A percentile compares a stretch with the other conserved stretches of the same genome.
Conservation (phyloP, 1,139 yeast species). For the Suhomyces maxii region DNA sequence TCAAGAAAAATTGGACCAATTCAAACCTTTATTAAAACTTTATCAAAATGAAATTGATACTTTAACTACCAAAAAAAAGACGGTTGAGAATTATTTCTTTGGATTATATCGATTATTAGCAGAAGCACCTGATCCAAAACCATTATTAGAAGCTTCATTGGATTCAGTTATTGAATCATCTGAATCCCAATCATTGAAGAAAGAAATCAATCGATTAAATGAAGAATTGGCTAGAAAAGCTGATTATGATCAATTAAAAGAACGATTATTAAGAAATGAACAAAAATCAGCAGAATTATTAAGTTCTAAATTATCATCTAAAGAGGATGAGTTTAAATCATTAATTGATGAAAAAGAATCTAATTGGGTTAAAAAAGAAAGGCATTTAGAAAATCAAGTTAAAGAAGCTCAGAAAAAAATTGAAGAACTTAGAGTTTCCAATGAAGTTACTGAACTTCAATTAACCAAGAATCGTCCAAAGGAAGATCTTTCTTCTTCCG, state of each 20-base stretch:
- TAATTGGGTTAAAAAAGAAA: conserved; percentile 58
- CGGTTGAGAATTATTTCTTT: conserved; percentile 70
- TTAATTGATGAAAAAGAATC: conserved; percentile 61
- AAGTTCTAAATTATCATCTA: conserved; percentile 47
- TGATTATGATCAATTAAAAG: conserved; percentile 76
- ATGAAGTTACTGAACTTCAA: conserved; percentile 55
- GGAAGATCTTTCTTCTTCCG: conserved; percentile 18
- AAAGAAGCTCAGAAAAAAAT: conserved; percentile 49
- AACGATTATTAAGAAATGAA: conserved; percentile 57
- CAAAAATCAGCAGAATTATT: conserved; percentile 57
- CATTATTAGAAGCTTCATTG: conserved; percentile 69
- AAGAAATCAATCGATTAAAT: conserved; percentile 56
- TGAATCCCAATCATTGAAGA: conserved; percentile 53
- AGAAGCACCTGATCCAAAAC: conserved; percentile 93
- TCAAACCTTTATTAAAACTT: conserved; percentile 69
- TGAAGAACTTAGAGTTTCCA: conserved; percentile 55
- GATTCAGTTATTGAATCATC: conserved; percentile 63
- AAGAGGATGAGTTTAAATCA: conserved; percentile 62
- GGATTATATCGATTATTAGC: conserved; percentile 73
- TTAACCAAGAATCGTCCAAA: conserved; percentile 29
- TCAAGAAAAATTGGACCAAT: conserved; percentile 61
- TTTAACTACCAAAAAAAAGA: conserved; percentile 74
- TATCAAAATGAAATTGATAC: conserved; percentile 89
- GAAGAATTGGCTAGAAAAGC: conserved; percentile 66
- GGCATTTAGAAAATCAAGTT: conserved; percentile 43